Evolutionary conservation across 1,284 basidiomycete species (phyloP), one percentile per base, ranked within the genome.

Genomic region (Moesziomyces globuligerus): DNA sequence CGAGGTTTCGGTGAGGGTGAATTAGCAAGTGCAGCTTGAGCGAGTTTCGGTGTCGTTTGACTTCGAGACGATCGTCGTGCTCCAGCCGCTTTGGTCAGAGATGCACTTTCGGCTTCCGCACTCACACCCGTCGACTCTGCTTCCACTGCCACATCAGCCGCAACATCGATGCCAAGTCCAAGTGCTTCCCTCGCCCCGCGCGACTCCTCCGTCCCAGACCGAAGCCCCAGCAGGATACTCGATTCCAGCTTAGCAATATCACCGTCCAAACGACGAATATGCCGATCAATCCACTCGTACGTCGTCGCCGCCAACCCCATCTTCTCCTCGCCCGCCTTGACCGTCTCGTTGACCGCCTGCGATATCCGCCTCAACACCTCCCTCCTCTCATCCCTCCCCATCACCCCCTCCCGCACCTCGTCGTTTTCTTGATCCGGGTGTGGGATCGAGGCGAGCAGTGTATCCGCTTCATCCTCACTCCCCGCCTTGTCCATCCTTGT

Each of bases 271-370:
- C 85, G 83, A n/a, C 85, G 81, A 47, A 85, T 85, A 66, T 86
- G 85, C 37, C 85, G 74, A 64, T 86, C 85, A 36, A 86, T 83
- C 80, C 83, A 74, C 48, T 86, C 84, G 74, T 86, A 86, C 2
- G 85, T 84, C 7, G 84, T 84, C 0, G 84, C 72, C 8, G 85
- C 85, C 4, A 86, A 76, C 1, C 84, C 85, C 24, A 86, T 81
- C 56, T 86, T 86, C 50, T 86, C 85, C 48, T 86, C 85, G 10
- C 83, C 81, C 15, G 83, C 83, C 40, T 83, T 71, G 20, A 74
- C 62, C 8, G 67, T 52, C 21, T 74, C 74, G 41, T 54, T 62
- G 25, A 68, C 60, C 0, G 72, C 59, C 3, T 37, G 24, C 7
- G 74, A 57, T 9, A 76, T 66, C 6, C 40, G 36, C 2, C 49